Percentiles rank a stretch among this genome's conserved stretches.
Conservation (phyloP, 2,329 filamentous ascomycete species). For the Aspergillus persii region DNA sequence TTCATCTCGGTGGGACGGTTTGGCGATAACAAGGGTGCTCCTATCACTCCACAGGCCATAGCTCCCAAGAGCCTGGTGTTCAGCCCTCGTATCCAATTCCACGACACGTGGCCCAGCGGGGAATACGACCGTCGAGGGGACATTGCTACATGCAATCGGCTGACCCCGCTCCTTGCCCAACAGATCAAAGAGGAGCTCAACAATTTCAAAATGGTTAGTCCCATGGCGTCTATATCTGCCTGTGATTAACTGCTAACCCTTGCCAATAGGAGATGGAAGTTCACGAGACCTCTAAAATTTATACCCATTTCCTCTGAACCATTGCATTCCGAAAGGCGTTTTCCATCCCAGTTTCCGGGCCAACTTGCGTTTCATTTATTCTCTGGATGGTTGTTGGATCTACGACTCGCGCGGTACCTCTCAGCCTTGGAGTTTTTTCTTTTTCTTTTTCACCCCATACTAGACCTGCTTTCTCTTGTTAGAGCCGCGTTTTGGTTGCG, state of each 20-base stretch:
- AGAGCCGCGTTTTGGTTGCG: slow-evolving; percentile 22
- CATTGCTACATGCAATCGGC: slow-evolving; percentile 93
- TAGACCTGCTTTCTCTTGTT: slow-evolving; percentile 22
- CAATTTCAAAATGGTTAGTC: slow-evolving; percentile 94
- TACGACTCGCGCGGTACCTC: slow-evolving; percentile 19
- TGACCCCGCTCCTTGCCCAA: slow-evolving; percentile 95
- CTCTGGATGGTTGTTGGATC: slow-evolving; percentile 21
- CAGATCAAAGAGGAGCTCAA: slow-evolving; percentile 99
- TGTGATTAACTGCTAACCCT: slow-evolving; percentile 32
- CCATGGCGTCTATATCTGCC: neutral
- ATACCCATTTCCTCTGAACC: slow-evolving; percentile 97
- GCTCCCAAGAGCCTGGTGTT: slow-evolving; percentile 63
- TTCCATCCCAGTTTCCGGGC: slow-evolving; percentile 12
- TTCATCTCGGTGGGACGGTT: slow-evolving; percentile 77
- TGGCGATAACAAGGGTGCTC: slow-evolving; percentile 75
- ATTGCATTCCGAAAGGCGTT: slow-evolving; percentile 32
- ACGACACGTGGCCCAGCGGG: slow-evolving; percentile 92
- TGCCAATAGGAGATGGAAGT: slow-evolving; percentile 93
- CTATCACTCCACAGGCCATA: slow-evolving; percentile 65
- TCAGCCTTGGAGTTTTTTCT: slow-evolving; percentile 16
- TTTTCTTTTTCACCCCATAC: slow-evolving; percentile 12
- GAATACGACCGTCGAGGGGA: slow-evolving; percentile 97
- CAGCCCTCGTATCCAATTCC: slow-evolving; percentile 88
- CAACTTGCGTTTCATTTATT: slow-evolving; percentile 13
- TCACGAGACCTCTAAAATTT: slow-evolving; percentile 97